These are phyloP conservation scores for Leishmania turanica DNA, from an alignment of 208 protist species.

Conservation along the genomic window DNA sequence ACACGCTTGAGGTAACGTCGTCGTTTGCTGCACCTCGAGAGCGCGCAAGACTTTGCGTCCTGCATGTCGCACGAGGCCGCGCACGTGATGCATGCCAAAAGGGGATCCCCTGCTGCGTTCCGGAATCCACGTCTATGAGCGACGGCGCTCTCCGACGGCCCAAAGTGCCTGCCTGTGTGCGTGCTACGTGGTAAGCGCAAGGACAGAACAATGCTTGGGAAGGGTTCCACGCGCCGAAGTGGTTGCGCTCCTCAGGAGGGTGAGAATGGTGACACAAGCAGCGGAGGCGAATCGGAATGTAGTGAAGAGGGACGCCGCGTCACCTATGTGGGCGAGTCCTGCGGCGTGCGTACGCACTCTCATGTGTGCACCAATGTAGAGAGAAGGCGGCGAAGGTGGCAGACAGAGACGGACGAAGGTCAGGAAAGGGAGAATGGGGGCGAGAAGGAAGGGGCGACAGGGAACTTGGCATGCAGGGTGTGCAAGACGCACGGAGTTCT, in stretches of 20 bases:
- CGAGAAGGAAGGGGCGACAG: not conserved
- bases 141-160: not conserved
- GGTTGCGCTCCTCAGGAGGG: not conserved
- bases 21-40: conserved; percentile 24
- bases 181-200: not conserved
- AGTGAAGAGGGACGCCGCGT: not conserved
- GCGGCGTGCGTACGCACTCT: not conserved
- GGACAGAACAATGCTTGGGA: not conserved
- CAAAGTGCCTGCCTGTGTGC: not conserved
- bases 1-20: conserved; percentile 3
- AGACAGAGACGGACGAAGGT: not conserved
- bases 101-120: not conserved
- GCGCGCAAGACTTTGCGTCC: conserved; percentile 25
- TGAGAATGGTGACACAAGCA: not conserved
- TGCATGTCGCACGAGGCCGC: conserved; percentile 46
- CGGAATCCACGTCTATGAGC: not conserved
- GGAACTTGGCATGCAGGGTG: not conserved
- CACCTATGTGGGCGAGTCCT: too few species aligned
- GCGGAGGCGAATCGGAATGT: not conserved
- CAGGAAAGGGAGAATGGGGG: not conserved
- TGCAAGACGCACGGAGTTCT: not conserved
- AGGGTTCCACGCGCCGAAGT: not conserved
- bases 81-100: conserved; percentile 57
- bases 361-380: not conserved
- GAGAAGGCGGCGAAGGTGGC: not conserved